Conservation (phyloP, 2,329 filamentous ascomycete species). For the Gaeumannomyces tritici region DNA sequence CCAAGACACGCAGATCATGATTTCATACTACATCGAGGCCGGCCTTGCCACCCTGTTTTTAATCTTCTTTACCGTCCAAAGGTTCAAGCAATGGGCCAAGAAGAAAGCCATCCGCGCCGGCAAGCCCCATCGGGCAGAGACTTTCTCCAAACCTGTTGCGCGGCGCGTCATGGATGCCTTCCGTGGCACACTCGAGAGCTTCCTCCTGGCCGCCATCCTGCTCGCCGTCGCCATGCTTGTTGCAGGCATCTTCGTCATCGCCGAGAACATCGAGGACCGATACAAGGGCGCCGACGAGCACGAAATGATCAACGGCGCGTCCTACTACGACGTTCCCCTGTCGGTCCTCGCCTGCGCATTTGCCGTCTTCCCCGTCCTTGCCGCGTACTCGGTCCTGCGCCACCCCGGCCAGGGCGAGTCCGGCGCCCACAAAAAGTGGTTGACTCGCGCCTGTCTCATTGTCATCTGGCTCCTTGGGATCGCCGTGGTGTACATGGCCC, state of each 20-base stretch:
- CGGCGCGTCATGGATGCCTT: conserved; percentile 15
- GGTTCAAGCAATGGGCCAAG: conserved; percentile 1
- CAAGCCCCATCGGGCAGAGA: not conserved
- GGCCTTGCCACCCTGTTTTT: conserved; percentile 9
- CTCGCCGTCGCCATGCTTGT: conserved; percentile 10
- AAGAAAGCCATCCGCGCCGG: not conserved
- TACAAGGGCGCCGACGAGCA: not conserved
- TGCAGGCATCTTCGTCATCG: conserved; percentile 8
- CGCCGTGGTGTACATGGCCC: conserved; percentile 8
- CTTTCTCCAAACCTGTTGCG: not conserved
- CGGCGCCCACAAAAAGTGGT: conserved; percentile 6
- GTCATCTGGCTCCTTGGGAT: conserved; percentile 8
- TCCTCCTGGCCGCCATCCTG: conserved; percentile 8
- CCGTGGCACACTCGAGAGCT: conserved; percentile 15
- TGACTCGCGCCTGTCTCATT: conserved; percentile 7
- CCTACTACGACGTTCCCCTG: conserved; percentile 11
- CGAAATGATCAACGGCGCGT: conserved; percentile 7
- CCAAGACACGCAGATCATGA: conserved; percentile 3
- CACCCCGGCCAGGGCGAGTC: not conserved
- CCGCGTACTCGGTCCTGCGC: conserved; percentile 9
- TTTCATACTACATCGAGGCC: conserved; percentile 12
- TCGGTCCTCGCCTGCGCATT: conserved; percentile 8
- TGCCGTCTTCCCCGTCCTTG: conserved; percentile 9
- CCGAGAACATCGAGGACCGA: not conserved
- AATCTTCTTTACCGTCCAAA: conserved; percentile 7